These are phyloP conservation scores for Geotrichum siamense DNA, from an alignment of 1,139 yeast species.

Conservation along the genomic window DNA sequence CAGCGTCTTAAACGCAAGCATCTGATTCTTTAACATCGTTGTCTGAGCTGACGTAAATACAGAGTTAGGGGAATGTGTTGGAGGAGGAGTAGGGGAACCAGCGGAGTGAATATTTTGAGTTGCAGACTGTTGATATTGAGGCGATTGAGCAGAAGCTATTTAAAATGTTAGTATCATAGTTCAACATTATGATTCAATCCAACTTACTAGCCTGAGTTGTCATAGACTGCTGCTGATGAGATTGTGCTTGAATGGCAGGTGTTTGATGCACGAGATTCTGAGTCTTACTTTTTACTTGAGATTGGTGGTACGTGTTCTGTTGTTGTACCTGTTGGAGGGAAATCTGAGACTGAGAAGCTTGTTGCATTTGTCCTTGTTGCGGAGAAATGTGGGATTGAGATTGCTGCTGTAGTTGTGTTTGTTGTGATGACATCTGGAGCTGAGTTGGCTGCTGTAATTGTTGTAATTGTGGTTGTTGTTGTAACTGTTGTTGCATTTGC, in stretches of 20 bases:
- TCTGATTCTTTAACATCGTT: conserved; percentile 54
- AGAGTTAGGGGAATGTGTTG: conserved; percentile 3
- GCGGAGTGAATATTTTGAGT: conserved; percentile 5
- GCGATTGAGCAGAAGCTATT: conserved; percentile 1
- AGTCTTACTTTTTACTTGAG: conserved; percentile 1
- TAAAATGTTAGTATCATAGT: neutral
- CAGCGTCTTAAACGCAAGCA: conserved; percentile 65
- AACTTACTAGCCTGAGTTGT: conserved; percentile 3
- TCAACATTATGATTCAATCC: neutral
- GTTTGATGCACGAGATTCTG: conserved; percentile 12
- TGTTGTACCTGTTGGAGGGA: neutral
- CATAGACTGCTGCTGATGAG: neutral
- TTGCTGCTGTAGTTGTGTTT: conserved; percentile 24
- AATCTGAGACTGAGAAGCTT: conserved; percentile 11
- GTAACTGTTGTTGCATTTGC: neutral
- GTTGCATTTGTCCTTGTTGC: conserved; percentile 24
- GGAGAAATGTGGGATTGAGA: conserved; percentile 14
- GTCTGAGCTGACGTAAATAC: conserved; percentile 40
- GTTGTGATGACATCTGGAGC: conserved; percentile 44
- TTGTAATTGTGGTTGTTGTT: neutral
- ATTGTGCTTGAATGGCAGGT: conserved; percentile 14
- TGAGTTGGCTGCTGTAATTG: conserved; percentile 29
- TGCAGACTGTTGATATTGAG: neutral
- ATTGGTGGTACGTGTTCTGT: conserved; percentile 3
- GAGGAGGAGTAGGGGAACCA: conserved; percentile 7